phyloP scores from a whole-genome alignment of 139 green algal genomes.

The Ettlia oleoabundans region DNA sequence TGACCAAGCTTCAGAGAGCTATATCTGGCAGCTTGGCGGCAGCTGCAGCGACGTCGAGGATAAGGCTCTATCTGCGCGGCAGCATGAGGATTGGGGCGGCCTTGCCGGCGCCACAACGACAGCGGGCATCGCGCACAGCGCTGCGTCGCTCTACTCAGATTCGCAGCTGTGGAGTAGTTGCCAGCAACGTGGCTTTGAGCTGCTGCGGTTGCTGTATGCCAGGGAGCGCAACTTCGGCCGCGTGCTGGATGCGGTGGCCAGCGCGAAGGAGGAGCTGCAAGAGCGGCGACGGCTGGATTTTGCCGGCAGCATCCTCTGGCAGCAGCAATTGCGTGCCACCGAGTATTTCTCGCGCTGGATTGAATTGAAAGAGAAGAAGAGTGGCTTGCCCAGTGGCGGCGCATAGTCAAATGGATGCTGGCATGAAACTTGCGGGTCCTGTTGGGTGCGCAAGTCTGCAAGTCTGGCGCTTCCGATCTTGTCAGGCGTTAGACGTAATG shows the following conservation, averaged over 20 bases:
- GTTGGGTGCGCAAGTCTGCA: too few relatives aligned
- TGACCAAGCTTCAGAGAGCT: background rate
- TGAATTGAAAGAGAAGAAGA: constrained; percentile 70
- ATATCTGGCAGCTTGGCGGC: constrained; percentile 12
- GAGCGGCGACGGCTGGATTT: constrained; percentile 15
- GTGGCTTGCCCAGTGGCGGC: background rate
- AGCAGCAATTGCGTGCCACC: constrained; percentile 34
- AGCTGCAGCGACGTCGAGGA: background rate
- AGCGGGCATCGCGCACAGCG: constrained; percentile 29
- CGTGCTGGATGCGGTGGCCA: constrained; percentile 76
- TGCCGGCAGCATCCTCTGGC: constrained; percentile 41
- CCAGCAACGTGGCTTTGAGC: constrained; percentile 29
- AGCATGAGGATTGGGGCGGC: constrained; percentile 42
- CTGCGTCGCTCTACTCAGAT: constrained; percentile 53
- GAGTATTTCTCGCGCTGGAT: constrained; percentile 68
- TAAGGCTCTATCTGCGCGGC: background rate
- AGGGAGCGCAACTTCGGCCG: constrained; percentile 71
- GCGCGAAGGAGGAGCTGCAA: background rate
- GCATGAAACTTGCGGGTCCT: too few relatives aligned
- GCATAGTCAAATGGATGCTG: too few relatives aligned
- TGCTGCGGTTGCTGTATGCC: constrained; percentile 54
- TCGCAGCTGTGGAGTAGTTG: constrained; percentile 38
- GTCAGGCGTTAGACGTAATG: too few relatives aligned
- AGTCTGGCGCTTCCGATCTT: too few relatives aligned
- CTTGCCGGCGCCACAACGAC: constrained; percentile 4